Percentiles rank a stretch among this genome's conserved stretches.
phyloP scores from a whole-genome alignment of 257 asterid genomes.

The Euphrasia confusa region DNA sequence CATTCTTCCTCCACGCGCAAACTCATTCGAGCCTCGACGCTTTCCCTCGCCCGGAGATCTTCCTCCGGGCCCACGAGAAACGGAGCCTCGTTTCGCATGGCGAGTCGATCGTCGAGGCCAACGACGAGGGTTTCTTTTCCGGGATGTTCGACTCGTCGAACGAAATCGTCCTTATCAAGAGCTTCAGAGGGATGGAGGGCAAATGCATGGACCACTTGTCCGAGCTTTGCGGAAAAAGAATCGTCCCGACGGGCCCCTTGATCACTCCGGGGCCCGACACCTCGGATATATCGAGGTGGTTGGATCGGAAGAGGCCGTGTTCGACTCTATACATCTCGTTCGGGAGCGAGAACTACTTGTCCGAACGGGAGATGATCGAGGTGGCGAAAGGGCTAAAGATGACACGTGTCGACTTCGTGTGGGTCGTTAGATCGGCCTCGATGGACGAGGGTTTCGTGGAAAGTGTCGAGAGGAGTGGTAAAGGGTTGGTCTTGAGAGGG shows the following conservation, averaged over 20 bases:
- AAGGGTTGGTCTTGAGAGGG: slow-evolving; percentile 23
- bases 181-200: slow-evolving; percentile 22
- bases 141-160: neutral
- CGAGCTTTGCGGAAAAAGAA: neutral
- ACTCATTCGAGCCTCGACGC: slow-evolving; percentile 12
- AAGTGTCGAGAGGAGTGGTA: slow-evolving; percentile 11
- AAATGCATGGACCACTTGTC: slow-evolving; percentile 22
- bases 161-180: slow-evolving; percentile 21
- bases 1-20: slow-evolving; percentile 29
- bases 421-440: slow-evolving; percentile 29
- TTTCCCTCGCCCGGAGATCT: slow-evolving; percentile 33
- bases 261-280: slow-evolving; percentile 8
- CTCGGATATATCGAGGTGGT: slow-evolving; percentile 14
- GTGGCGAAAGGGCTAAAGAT: slow-evolving; percentile 30
- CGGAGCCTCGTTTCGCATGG: neutral
- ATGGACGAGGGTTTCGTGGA: slow-evolving; percentile 25
- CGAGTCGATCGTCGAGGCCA: neutral
- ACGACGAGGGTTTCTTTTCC: neutral
- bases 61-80: slow-evolving; percentile 22
- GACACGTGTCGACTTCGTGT: slow-evolving; percentile 26
- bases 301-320: slow-evolving; percentile 13
- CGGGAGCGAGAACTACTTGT: slow-evolving; percentile 30
- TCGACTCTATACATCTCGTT: slow-evolving; percentile 31
- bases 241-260: slow-evolving; percentile 23
- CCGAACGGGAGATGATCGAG: slow-evolving; percentile 21